phyloP scores from a whole-genome alignment of 2,329 filamentous ascomycete genomes.

The Aspergillus fijiensis region DNA sequence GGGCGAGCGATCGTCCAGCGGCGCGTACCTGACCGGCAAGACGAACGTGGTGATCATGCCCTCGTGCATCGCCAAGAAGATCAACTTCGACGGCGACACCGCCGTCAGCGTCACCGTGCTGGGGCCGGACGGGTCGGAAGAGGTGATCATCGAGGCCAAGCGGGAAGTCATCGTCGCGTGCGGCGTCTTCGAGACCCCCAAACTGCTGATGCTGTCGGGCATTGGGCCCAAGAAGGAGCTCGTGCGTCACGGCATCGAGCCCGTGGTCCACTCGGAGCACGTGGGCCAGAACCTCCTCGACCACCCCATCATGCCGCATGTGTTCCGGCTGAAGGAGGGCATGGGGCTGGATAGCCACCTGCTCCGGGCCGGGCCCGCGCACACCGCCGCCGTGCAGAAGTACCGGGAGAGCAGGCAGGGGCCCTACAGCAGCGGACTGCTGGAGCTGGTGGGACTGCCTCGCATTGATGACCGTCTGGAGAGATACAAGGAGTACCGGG shows the following conservation, averaged over 20 bases:
- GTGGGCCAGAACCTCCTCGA: background rate
- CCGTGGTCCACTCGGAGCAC: background rate
- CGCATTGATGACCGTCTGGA: background rate
- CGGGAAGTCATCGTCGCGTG: slow-evolving; percentile 5
- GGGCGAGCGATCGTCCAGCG: background rate
- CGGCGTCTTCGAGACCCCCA: slow-evolving; percentile 4
- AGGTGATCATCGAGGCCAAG: background rate
- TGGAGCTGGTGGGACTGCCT: background rate
- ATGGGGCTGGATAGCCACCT: background rate
- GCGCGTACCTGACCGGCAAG: background rate
- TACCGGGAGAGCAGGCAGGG: background rate
- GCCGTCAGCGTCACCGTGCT: background rate
- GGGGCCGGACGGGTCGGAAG: background rate
- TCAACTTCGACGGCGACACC: background rate
- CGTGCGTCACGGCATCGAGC: background rate
- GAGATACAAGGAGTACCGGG: slow-evolving; percentile 3
- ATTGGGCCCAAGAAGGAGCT: slow-evolving; percentile 1
- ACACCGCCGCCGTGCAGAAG: slow-evolving; percentile 1
- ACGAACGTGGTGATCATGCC: background rate
- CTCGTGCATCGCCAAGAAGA: background rate
- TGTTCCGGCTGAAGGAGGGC: background rate
- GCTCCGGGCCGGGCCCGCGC: background rate
- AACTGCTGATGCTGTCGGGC: slow-evolving; percentile 8
- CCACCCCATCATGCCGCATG: background rate
- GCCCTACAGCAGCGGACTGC: background rate